Conservation (phyloP, 2,329 filamentous ascomycete genomes). For the Claviceps cyperi region DNA sequence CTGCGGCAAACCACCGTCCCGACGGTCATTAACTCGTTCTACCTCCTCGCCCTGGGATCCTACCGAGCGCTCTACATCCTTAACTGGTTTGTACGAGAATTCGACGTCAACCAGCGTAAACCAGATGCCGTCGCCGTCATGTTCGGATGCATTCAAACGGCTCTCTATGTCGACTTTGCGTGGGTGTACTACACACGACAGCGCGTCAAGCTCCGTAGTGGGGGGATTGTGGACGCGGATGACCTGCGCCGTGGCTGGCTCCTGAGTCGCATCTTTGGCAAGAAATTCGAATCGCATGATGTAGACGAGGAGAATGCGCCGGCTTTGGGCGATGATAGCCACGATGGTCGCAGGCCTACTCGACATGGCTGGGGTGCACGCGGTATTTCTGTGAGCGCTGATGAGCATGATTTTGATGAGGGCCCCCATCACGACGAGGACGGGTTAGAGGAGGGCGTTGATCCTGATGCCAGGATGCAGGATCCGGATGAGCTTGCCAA, state of each 20-base stretch:
- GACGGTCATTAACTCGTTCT: conserved; percentile 94
- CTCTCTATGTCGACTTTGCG: conserved; percentile 83
- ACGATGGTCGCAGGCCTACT: conserved; percentile 14
- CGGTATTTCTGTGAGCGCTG: conserved; percentile 52
- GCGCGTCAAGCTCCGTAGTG: conserved; percentile 77
- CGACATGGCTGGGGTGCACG: conserved; percentile 47
- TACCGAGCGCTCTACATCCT: conserved; percentile 83
- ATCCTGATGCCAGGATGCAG: conserved; percentile 51
- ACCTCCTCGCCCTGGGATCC: conserved; percentile 72
- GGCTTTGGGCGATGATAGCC: conserved; percentile 26
- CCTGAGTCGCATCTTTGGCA: conserved; percentile 61
- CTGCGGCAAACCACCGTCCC: conserved; percentile 90
- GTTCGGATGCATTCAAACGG: conserved; percentile 80
- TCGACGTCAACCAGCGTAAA: conserved; percentile 41
- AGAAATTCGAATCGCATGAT: conserved; percentile 35
- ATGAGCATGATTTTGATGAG: conserved; percentile 41
- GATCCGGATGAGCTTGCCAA: conserved; percentile 51
- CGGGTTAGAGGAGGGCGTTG: conserved; percentile 30
- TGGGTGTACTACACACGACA: conserved; percentile 95
- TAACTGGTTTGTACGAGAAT: conserved; percentile 69
- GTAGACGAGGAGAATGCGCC: conserved; percentile 47
- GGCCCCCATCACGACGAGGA: conserved; percentile 34
- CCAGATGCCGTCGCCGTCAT: conserved; percentile 63
- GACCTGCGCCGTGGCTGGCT: conserved; percentile 79
- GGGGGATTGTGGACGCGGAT: conserved; percentile 79